phyloP scores from a whole-genome alignment of 208 protist genomes.

The Leishmania turanica region DNA sequence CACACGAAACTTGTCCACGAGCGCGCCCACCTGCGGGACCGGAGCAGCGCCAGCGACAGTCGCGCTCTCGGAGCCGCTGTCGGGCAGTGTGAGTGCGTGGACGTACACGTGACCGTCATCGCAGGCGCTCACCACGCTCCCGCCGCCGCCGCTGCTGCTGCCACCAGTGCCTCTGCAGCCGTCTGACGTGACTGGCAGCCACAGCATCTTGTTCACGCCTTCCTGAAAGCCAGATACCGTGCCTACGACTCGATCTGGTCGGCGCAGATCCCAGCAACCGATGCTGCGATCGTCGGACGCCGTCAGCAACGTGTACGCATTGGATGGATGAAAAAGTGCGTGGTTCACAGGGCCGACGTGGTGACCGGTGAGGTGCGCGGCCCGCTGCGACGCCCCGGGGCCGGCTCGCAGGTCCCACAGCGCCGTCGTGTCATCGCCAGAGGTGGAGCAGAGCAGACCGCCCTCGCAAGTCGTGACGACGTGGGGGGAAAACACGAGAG shows the following conservation, averaged over 20 bases:
- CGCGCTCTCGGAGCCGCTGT: slow-evolving; percentile 3
- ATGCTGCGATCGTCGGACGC: slow-evolving; percentile 82
- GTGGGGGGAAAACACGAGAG: slow-evolving; percentile 66
- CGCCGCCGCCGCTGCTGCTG: slow-evolving; percentile 2
- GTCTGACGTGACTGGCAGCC: slow-evolving; percentile 31
- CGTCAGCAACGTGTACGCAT: slow-evolving; percentile 51
- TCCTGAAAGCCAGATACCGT: slow-evolving; percentile 65
- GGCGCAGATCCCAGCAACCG: slow-evolving; percentile 71
- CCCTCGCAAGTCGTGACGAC: slow-evolving; percentile 25
- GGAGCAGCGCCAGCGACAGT: not conserved
- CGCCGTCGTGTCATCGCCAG: slow-evolving; percentile 79
- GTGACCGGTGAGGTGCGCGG: slow-evolving; percentile 33
- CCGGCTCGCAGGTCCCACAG: slow-evolving; percentile 67
- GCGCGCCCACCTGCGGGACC: slow-evolving; percentile 29
- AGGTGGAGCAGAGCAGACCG: slow-evolving; percentile 71
- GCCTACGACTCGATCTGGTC: slow-evolving; percentile 39
- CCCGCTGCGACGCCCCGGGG: slow-evolving; percentile 18
- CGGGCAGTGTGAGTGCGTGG: slow-evolving; percentile 38
- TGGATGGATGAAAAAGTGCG: slow-evolving; percentile 56
- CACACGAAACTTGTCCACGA: slow-evolving; percentile 76
- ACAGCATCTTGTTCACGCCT: slow-evolving; percentile 84
- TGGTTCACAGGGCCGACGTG: slow-evolving; percentile 81
- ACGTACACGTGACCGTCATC: slow-evolving; percentile 87
- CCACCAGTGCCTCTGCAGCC: slow-evolving; percentile 11
- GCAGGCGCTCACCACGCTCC: slow-evolving; percentile 68